phyloP scores from a whole-genome alignment of 768 basidiomycete genomes.

The Mycena olivaceomarginata region DNA sequence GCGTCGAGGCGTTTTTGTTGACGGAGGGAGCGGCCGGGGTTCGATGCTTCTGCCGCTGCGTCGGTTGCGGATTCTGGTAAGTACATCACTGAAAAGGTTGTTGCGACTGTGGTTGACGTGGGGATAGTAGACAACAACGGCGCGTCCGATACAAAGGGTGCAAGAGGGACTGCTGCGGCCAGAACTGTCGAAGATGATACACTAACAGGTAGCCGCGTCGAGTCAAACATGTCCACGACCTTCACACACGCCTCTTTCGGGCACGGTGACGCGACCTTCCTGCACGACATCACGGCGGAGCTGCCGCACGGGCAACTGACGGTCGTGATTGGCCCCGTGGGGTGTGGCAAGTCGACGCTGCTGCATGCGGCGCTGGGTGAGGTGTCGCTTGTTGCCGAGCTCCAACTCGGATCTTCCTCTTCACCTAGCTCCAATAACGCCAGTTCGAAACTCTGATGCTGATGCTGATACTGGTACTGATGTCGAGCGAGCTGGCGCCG shows the following conservation, averaged over 20 bases:
- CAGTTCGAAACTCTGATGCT: no score
- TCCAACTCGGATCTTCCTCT: not conserved
- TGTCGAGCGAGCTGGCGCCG: no score
- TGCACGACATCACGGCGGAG: constrained; percentile 26
- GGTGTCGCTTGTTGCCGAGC: constrained; percentile 3
- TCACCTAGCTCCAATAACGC: no score
- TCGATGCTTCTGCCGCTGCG: not conserved
- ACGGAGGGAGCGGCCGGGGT: constrained; percentile 6
- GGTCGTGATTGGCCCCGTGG: constrained; percentile 25
- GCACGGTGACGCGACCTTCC: constrained; percentile 17
- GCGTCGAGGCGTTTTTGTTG: constrained; percentile 24
- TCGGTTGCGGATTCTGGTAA: no score
- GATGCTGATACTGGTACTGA: no score
- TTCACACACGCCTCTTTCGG: constrained; percentile 26
- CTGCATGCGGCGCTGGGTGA: constrained; percentile 30
- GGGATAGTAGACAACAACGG: no score
- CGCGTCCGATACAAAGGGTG: no score
- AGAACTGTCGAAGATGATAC: no score
- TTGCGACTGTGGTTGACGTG: no score
- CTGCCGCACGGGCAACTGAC: constrained; percentile 6
- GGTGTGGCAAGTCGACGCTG: constrained; percentile 24
- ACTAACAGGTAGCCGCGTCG: no score
- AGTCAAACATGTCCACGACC: not conserved
- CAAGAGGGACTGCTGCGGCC: no score
- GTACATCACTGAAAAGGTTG: no score